These are phyloP conservation scores for Citrus sp. DNA, from an alignment of 345 rosid species.

Conservation along the genomic window DNA sequence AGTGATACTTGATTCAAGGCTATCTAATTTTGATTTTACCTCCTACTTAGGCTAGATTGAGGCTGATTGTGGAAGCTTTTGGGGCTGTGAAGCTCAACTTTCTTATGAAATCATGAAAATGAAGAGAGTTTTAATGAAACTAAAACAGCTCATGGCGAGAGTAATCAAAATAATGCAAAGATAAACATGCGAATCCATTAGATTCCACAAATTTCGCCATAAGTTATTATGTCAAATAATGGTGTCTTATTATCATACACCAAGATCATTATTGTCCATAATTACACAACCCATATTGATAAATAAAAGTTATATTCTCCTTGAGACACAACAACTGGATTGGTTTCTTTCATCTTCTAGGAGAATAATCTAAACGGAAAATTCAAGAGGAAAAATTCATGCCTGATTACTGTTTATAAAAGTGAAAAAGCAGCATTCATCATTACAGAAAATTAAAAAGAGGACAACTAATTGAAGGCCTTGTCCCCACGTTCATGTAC, in stretches of 20 bases:
- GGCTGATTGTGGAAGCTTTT: slow-evolving; percentile 1
- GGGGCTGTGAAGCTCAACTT: slow-evolving; percentile 26
- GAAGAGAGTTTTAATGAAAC: slow-evolving; percentile 18
- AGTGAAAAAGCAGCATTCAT: slow-evolving; percentile 32
- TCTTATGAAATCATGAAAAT: slow-evolving; percentile 18
- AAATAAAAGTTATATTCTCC: slow-evolving; percentile 17
- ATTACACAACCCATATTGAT: slow-evolving; percentile 30
- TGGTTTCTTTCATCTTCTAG: slow-evolving; percentile 14
- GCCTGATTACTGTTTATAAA: slow-evolving; percentile 25
- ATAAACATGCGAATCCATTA: slow-evolving; percentile 38
- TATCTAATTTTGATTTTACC: slow-evolving; percentile 3
- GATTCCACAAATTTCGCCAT: slow-evolving; percentile 54
- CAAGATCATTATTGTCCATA: slow-evolving; percentile 43
- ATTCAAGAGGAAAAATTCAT: slow-evolving; percentile 10
- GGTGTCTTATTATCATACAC: slow-evolving; percentile 44
- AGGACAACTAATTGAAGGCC: slow-evolving; percentile 56
- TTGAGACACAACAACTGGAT: background rate
- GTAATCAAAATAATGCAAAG: slow-evolving; percentile 22
- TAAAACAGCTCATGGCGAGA: background rate
- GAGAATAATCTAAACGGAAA: slow-evolving; percentile 14
- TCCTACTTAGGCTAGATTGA: slow-evolving; percentile 8
- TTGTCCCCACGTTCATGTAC: slow-evolving; percentile 54
- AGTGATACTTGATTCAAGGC: background rate
- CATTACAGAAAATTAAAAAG: slow-evolving; percentile 50
- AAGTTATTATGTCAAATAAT: slow-evolving; percentile 43